A percentile compares a stretch with the other conserved stretches of the same genome.
Evolutionary conservation across 2,329 filamentous ascomycete genomes (phyloP).

Genomic region (Talaromyces sp.): DNA sequence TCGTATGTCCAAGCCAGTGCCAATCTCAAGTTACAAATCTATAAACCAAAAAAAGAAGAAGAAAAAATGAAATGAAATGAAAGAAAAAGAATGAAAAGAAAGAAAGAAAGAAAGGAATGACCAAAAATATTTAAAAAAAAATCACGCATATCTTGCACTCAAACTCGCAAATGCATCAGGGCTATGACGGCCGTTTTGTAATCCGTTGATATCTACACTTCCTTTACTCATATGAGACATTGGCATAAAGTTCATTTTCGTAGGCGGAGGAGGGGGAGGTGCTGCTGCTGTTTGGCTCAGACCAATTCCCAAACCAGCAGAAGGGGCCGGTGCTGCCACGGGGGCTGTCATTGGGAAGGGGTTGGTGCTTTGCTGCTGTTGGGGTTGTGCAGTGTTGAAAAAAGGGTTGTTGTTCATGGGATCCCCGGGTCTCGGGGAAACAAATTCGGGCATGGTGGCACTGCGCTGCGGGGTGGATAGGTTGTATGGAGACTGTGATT

Average conservation of each 20-base stretch:
- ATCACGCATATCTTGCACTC: conserved; percentile 35
- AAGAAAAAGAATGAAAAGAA: background rate
- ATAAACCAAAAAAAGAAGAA: background rate
- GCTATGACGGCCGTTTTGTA: conserved; percentile 44
- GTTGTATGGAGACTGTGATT: conserved; percentile 12
- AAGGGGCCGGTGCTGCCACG: conserved; percentile 10
- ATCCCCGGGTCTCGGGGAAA: background rate
- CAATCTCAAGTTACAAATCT: background rate
- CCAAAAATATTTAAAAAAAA: conserved; percentile 2
- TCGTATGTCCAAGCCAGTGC: background rate
- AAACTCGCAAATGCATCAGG: conserved; percentile 47
- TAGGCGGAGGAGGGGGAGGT: conserved; percentile 11
- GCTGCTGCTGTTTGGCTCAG: conserved; percentile 11
- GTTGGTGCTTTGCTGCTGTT: conserved; percentile 3
- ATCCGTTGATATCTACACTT: conserved; percentile 42
- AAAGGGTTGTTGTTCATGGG: background rate
- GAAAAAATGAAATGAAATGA: background rate
- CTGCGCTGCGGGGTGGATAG: conserved; percentile 20
- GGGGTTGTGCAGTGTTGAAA: conserved; percentile 1
- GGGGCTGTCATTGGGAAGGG: conserved; percentile 16
- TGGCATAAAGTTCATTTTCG: conserved; percentile 9
- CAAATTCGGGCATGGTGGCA: conserved; percentile 21
- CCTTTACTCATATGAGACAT: conserved; percentile 41
- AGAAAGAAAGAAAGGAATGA: background rate
- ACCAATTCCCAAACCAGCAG: conserved; percentile 12